phyloP scores from a whole-genome alignment of 2,329 filamentous ascomycete genomes.

The Pyrenophora tritici-repentis region DNA sequence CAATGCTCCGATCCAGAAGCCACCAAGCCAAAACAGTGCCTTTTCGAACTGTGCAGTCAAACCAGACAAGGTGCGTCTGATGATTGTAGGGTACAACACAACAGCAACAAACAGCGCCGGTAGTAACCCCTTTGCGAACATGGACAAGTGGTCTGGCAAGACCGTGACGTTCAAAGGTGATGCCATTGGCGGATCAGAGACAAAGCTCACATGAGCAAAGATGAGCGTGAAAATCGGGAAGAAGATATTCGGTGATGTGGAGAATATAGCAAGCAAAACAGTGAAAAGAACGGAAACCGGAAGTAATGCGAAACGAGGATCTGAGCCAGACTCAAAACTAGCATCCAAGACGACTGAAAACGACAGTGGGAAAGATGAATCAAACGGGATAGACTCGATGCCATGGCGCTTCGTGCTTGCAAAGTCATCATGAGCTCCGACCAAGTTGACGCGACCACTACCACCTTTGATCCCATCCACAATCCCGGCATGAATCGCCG shows the following conservation, averaged over 20 bases:
- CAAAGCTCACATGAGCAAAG: constrained; percentile 86
- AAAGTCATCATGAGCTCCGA: constrained; percentile 70
- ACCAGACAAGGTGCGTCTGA: constrained; percentile 72
- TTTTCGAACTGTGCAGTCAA: constrained; percentile 86
- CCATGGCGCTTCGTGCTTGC: constrained; percentile 67
- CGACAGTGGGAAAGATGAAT: constrained; percentile 85
- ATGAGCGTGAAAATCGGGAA: constrained; percentile 80
- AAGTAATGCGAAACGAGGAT: constrained; percentile 80
- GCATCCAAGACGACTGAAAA: constrained; percentile 74
- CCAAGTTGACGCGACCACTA: constrained; percentile 76
- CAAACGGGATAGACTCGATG: constrained; percentile 76
- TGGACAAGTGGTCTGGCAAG: constrained; percentile 57
- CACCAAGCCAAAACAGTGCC: constrained; percentile 84
- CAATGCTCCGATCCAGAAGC: constrained; percentile 85
- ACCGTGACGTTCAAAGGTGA: constrained; percentile 51
- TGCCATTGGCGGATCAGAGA: constrained; percentile 78
- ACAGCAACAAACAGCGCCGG: constrained; percentile 85
- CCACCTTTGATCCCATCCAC: constrained; percentile 72
- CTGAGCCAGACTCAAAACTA: constrained; percentile 65
- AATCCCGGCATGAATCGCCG: constrained; percentile 83
- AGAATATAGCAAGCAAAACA: constrained; percentile 74
- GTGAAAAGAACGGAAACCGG: constrained; percentile 79
- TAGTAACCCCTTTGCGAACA: constrained; percentile 77
- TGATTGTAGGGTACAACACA: constrained; percentile 81
- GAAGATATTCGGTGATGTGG: constrained; percentile 74